Evolutionary conservation across 2,329 filamentous ascomycete genomes (phyloP), one percentile per base, ranked within the genome.

Genomic region (Pseudocercospora pini-densiflorae): DNA sequence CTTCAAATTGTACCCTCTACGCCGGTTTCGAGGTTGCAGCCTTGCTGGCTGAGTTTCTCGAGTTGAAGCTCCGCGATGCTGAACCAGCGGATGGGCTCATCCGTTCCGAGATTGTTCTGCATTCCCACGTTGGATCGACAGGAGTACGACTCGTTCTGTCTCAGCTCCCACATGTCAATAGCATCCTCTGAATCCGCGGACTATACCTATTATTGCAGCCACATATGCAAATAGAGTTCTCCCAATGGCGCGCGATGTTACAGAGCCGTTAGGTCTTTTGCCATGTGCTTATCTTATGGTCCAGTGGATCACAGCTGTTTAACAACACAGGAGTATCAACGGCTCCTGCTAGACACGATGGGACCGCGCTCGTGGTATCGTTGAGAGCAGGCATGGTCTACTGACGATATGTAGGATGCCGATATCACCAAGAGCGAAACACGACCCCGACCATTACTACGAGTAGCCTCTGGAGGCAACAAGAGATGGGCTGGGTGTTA

Each of bases 401-500:
- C 10, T 14, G 8, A 55, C 27, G 51, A 24, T 24, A 55, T 31
- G 10, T 27, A n/a, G 23, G 12, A 33, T 10, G 51, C 23, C 31
- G 51, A 10, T 19, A 9, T 16, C 6, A n/a, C 23, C 1, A 55
- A 14, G 14, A 16, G 8, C 24, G 16, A 27, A n/a, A 31, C 51
- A 27, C 51, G 27, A 55, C 1, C 23, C 23, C 51, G 51, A 55
- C 31, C 19, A 53, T 3, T 27, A 53, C n/a, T 2, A 58, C 33
- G n/a, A 58, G 8, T 24, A 19, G 31, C 31, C 23, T 8, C 55
- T 19, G 5, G 16, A 2, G 8, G 24, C 33, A 14, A 21, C 10
- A 63, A 53, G 59, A 66, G 59, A 70, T 70, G 68, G 61, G 55
- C 40, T 70, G 68, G 68, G 63, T 70, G 10, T 31, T 47, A 9